These are phyloP conservation scores for Oryza australiensis DNA, from an alignment of 176 grass and related monocot genomes.

Conservation along the genomic window DNA sequence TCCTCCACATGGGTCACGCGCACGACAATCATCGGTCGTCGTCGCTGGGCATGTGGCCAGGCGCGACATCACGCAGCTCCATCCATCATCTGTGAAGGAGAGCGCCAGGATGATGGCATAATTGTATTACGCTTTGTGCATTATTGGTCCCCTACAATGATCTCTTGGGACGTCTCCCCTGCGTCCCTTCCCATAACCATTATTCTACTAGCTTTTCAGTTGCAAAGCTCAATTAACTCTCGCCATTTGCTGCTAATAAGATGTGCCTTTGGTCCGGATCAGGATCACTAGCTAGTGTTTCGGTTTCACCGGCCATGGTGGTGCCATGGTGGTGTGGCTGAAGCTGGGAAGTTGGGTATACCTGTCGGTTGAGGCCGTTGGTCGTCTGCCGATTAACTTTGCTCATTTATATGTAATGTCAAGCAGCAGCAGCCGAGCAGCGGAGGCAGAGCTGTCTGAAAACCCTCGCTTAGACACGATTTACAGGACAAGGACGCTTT, in stretches of 20 bases:
- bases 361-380: slow-evolving; percentile 12
- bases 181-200: background rate
- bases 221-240: background rate
- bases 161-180: background rate
- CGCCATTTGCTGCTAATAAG: background rate
- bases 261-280: background rate
- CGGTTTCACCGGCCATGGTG: background rate
- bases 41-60: background rate
- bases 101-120: background rate
- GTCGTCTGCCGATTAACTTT: background rate
- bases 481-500: slow-evolving; percentile 8
- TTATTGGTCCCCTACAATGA: background rate
- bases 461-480: background rate
- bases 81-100: background rate
- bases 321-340: background rate
- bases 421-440: background rate
- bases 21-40: background rate
- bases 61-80: background rate
- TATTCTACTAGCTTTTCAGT: background rate
- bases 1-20: background rate
- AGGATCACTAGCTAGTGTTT: background rate
- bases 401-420: background rate
- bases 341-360: background rate
- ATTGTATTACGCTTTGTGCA: background rate
- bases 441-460: background rate